Percentiles rank a stretch among this genome's conserved stretches.
Evolutionary conservation across 139 green algal species (phyloP).

Genomic region (Chlamydomonas incerta): DNA sequence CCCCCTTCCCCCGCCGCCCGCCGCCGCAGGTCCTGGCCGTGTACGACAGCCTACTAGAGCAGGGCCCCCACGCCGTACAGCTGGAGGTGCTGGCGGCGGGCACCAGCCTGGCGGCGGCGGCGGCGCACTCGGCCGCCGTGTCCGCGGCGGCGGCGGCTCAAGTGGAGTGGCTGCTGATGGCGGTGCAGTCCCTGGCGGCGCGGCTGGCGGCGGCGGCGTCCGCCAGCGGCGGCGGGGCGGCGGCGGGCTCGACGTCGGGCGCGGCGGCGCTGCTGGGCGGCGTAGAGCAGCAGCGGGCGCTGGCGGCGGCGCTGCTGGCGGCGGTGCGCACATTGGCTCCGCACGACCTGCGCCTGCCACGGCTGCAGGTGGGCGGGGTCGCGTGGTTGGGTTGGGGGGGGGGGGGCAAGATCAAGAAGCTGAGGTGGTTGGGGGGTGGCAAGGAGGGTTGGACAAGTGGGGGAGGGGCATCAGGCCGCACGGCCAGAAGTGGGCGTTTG

Average conservation of each 20-base stretch:
- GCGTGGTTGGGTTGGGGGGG: no score
- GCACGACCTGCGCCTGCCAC: constrained; percentile 50
- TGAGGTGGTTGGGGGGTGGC: neutral
- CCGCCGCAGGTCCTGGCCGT: constrained; percentile 54
- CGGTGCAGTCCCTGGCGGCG: constrained; percentile 6
- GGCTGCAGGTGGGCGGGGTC: constrained; percentile 41
- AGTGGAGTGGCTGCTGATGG: constrained; percentile 43
- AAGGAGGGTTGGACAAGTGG: no score
- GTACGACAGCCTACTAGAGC: constrained; percentile 54
- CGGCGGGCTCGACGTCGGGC: neutral
- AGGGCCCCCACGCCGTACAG: constrained; percentile 19
- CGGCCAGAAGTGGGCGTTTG: no score
- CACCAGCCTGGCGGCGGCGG: constrained; percentile 28
- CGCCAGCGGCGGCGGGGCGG: neutral
- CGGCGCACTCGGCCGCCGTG: constrained; percentile 35
- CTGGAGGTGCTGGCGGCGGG: constrained; percentile 41
- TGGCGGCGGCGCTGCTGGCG: constrained; percentile 42
- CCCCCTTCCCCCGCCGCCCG: no score
- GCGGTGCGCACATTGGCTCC: constrained; percentile 18
- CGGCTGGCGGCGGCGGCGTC: constrained; percentile 8
- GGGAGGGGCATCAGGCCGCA: no score
- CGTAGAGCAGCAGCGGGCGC: constrained; percentile 38
- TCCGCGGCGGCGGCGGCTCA: constrained; percentile 47
- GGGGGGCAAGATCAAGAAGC: neutral
- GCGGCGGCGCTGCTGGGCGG: neutral